These are phyloP conservation scores for Nakaseomyces kungkrabaensis DNA, from an alignment of 1,139 yeast genomes.

Conservation along the genomic window DNA sequence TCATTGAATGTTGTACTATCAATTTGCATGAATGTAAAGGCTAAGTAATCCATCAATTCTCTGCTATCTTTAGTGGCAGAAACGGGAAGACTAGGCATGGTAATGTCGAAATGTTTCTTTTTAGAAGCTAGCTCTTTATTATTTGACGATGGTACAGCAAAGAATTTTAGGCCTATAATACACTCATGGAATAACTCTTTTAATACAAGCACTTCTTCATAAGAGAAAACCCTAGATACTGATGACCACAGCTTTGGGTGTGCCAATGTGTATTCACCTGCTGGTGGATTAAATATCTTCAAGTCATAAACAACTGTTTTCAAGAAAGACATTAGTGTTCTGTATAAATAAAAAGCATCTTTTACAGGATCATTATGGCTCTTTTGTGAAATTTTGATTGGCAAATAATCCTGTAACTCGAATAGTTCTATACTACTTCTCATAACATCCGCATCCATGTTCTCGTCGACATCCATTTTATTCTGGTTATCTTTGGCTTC, in stretches of 20 bases:
- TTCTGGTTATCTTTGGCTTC: conserved; percentile 10
- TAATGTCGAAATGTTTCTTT: conserved; percentile 48
- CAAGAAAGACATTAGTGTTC: conserved; percentile 80
- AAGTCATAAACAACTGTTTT: conserved; percentile 87
- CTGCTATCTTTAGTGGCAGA: conserved; percentile 88
- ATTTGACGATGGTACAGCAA: conserved; percentile 34
- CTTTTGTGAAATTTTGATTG: conserved; percentile 38
- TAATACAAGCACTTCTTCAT: conserved; percentile 73
- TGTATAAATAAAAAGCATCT: conserved; percentile 80
- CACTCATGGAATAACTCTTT: conserved; percentile 77
- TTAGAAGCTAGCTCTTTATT: conserved; percentile 11
- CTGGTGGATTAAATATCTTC: conserved; percentile 83
- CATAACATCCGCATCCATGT: conserved; percentile 17
- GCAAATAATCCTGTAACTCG: conserved; percentile 39
- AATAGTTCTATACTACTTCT: conserved; percentile 32
- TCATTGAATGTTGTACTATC: conserved; percentile 96
- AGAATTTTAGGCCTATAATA: conserved; percentile 68
- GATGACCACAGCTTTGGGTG: conserved; percentile 75
- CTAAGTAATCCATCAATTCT: conserved; percentile 91
- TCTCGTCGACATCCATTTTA: conserved; percentile 27
- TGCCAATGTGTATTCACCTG: conserved; percentile 55
- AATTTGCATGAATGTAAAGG: conserved; percentile 84
- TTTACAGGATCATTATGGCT: conserved; percentile 57
- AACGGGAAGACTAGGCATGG: conserved; percentile 74
- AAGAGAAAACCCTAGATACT: conserved; percentile 70